Conservation (phyloP, 2,329 filamentous ascomycete genomes). For the Fusarium pseudonygamai region DNA sequence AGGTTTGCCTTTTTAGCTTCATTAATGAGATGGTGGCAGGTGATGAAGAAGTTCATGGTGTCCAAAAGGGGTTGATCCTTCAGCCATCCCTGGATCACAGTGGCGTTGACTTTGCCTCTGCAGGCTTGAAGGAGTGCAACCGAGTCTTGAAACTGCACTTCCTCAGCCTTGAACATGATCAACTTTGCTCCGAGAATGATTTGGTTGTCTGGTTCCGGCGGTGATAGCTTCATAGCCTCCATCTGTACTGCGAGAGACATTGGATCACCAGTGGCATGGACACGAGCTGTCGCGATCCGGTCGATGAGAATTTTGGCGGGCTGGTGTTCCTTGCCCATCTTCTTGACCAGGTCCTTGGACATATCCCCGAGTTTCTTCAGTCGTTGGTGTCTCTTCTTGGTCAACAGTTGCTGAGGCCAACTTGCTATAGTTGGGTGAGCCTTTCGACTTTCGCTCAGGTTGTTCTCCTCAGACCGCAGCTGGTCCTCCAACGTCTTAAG, state of each 20-base stretch:
- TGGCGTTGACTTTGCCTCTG: not conserved
- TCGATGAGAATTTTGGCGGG: not conserved
- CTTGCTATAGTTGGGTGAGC: not conserved
- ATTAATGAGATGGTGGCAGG: not conserved
- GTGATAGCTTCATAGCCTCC: not conserved
- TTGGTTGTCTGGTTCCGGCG: not conserved
- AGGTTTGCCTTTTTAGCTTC: not conserved
- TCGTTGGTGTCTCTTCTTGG: not conserved
- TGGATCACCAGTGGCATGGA: not conserved
- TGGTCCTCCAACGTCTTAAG: slow-evolving; percentile 44
- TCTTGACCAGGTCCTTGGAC: not conserved
- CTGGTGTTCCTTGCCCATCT: slow-evolving; percentile 21
- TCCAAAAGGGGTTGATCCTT: not conserved
- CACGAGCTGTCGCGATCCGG: not conserved
- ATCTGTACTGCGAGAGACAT: not conserved
- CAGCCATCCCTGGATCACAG: not conserved
- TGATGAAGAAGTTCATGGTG: not conserved
- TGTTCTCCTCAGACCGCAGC: not conserved
- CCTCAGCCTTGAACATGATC: not conserved
- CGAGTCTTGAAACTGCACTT: not conserved
- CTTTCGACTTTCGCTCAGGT: not conserved
- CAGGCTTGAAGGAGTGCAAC: not conserved
- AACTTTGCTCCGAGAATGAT: not conserved
- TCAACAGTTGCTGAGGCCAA: not conserved
- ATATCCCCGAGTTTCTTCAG: not conserved